A percentile compares a stretch with the other conserved stretches of the same genome.
Evolutionary conservation across 73 alveolate species (phyloP).

Genomic region (Paramecium octaurelia): DNA sequence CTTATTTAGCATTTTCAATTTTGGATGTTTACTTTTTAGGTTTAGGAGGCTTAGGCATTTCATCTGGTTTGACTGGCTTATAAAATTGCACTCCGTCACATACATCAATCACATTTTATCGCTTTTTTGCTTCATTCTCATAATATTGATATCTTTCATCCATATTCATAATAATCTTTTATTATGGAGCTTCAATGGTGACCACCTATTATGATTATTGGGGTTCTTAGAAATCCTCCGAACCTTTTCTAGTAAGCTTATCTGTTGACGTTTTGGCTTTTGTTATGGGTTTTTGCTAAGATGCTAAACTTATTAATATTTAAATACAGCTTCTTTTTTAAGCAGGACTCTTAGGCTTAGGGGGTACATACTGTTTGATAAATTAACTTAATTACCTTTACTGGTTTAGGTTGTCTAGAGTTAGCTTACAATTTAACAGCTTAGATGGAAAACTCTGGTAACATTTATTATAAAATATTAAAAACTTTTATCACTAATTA

Average conservation of each 20-base stretch:
- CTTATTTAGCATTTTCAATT: background rate
- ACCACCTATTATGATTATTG: background rate
- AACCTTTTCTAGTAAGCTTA: background rate
- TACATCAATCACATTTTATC: background rate
- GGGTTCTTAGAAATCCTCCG: background rate
- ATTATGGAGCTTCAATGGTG: background rate
- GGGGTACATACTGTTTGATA: background rate
- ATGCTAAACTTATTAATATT: background rate
- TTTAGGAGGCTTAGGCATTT: slow-evolving; percentile 1
- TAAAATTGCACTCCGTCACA: slow-evolving; percentile 12
- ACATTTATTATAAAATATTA: background rate
- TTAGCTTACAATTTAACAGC: background rate
- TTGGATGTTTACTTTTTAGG: background rate
- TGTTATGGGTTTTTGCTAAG: background rate
- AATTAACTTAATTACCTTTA: background rate
- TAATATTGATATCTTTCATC: slow-evolving; percentile 26
- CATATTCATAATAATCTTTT: background rate
- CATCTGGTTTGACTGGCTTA: slow-evolving; percentile 44
- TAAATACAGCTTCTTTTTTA: background rate
- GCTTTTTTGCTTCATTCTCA: slow-evolving; percentile 17
- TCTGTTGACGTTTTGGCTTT: background rate
- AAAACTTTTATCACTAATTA: background rate
- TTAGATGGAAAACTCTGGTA: slow-evolving; percentile 9
- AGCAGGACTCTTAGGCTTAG: background rate
- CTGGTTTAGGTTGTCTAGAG: background rate